Base-by-base conservation (phyloP, 306 rosid genomes). In the Hippophae rhamnoides region DNA sequence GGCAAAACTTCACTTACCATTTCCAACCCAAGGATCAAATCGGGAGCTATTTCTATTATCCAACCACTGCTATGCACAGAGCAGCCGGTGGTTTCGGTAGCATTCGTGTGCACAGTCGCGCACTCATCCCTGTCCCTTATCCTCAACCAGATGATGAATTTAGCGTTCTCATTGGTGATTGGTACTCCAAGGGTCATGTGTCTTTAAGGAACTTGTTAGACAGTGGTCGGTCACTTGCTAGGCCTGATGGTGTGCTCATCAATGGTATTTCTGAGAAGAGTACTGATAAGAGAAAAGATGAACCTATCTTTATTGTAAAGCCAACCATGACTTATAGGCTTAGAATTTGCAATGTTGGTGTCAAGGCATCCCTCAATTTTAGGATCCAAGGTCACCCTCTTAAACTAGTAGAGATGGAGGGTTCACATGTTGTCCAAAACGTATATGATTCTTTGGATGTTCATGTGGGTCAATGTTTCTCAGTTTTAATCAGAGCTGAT, bases 11-110 rank as follows among this genome's bases (percentile, higher is more conserved):
- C 79, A 90, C 95, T 0, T 87, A 85, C 54, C 61, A 57, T 0
- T 83, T 76, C 75, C 97, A 90, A 62, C 85, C 85, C 5, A 90
- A 90, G 89, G 97, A 90, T 43, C 97, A 90, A 47, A 89, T 89
- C 0, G 97, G 97, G 0, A 83, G 81, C 63, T 89, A 47, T 62
- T 50, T 89, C 50, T 89, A 89, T 74, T 89, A 69, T 61, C 95
- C 97, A 0, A 52, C 66, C 51, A 57, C 81, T 0, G 85, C 75
- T 10, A 13, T 86, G 75, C 97, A 89, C 2, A 62, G 82, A 4
- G 83, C 85, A 0, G 89, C 79, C 0, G 97, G 97, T 5, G 96
- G 67, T 5, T 76, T 77, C 5, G 97, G 97, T 0, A 87, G 89
- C 8, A 88, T 90, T 1, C 85, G 89, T 1, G 59, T 83, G 0